A percentile compares a stretch with the other conserved stretches of the same genome.
phyloP scores from a whole-genome alignment of 495 filamentous ascomycete species.

The Elaphomyces granulatus region DNA sequence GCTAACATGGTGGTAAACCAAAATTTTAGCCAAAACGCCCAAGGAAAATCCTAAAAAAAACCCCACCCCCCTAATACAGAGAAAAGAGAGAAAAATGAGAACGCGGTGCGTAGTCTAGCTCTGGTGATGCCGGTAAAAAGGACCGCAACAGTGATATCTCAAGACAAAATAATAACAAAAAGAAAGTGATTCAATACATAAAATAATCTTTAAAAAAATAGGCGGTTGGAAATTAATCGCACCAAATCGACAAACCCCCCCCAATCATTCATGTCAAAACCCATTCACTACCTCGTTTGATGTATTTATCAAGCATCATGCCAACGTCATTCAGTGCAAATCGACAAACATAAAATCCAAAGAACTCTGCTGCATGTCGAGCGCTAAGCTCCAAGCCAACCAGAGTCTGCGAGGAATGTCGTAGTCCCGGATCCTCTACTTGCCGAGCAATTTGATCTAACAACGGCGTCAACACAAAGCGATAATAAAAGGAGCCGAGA shows the following conservation, averaged over 20 bases:
- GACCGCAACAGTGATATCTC: not conserved
- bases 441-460: constrained; percentile 92
- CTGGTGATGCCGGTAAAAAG: not conserved
- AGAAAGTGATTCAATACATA: not conserved
- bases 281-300: constrained; percentile 95
- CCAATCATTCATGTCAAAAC: constrained; percentile 52
- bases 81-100: too few species aligned
- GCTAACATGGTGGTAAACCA: too few species aligned
- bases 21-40: too few species aligned
- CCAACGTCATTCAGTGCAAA: constrained; percentile 78
- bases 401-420: constrained; percentile 69
- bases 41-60: too few species aligned
- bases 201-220: constrained; percentile 12
- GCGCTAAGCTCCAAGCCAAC: constrained; percentile 88
- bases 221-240: constrained; percentile 6
- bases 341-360: constrained; percentile 90
- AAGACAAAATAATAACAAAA: not conserved
- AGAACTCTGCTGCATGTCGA: constrained; percentile 92
- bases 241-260: constrained; percentile 1
- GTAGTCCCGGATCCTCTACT: constrained; percentile 83
- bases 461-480: constrained; percentile 9
- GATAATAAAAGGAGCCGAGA: not conserved
- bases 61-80: too few species aligned
- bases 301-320: constrained; percentile 86
- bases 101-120: too few species aligned